Evolutionary conservation across 108 stramenopile species (phyloP), one percentile per base, ranked within the genome.

Genomic region (Cyclotella atomus): DNA sequence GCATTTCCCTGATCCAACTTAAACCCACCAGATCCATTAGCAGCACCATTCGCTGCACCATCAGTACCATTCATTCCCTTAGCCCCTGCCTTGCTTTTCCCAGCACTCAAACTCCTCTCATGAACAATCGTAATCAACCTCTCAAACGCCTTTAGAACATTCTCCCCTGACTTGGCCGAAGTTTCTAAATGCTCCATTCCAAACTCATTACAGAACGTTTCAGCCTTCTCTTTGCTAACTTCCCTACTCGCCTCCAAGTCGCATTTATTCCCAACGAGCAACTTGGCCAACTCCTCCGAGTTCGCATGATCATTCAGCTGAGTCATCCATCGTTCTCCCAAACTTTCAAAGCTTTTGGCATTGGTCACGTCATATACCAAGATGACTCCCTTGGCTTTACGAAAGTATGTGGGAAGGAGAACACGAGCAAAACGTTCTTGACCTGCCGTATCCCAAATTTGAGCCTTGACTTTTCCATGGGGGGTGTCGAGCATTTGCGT

Each of bases 401-500:
- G 93, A 61, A 96, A 96, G 65, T 96, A 96, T 15, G 95, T 93
- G 0, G 95, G 95, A 16, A 96, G 71, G 21, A 96, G 68, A 44
- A 96, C 95, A 10, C 92, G 86, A 2, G 95, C 92, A 56, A 96
- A 96, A 34, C 95, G 87, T 74, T 96, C 95, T 76, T 96, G 95
- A 6, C 95, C 95, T 28, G 95, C 95, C 16, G 95, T 96, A 68
- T 96, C 95, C 95, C 95, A 96, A 53, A 96, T 92, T 76, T 96
- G 95, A 2, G 95, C 95, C 81, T 96, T 96, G 67, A 96, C 95
- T 61, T 92, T 92, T 14, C 95, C 95, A 34, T 91, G 90, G 32
- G 82, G 81, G 14, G 95, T 96, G 71, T 96, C 91, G 7, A 96
- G 83, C 91, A 96, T 90, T 81, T 96, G 95, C 20, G 95, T 96